Evolutionary conservation across 2,329 filamentous ascomycete genomes (phyloP), one percentile per base, ranked within the genome.

Genomic region (Penicillium palitans): DNA sequence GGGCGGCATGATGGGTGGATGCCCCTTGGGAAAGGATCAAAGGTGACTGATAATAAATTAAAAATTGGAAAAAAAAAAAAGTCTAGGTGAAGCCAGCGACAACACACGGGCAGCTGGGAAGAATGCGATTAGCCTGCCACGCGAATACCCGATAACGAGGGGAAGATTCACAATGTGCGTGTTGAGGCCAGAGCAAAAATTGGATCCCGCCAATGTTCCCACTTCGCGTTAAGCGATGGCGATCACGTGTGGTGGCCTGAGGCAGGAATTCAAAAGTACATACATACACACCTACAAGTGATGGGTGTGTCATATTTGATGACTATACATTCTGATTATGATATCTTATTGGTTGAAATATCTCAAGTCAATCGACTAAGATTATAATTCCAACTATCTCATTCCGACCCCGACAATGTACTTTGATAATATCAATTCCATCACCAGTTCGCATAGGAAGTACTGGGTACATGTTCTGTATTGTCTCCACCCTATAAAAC

Each of bases 1-100:
- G 77, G 95, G 95, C 83, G 95, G 91, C 95, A 93, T 89, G 75
- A 72, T 86, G 78, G 78, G 73, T 70, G 70, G 62, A 67, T 69
- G 66, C 67, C 68, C 70, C 66, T 68, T 67, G 62, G 63, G 57
- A 62, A 59, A 60, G 56, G 61, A 59, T 61, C 50, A 54, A 54
- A 54, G 50, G n/a, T 42, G 25, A 35, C 41, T 62, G 46, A 47
- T 45, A 57, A 41, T 48, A 55, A 54, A 45, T 45, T 49, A 41
- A 55, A 54, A 55, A 49, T 50, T 37, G 42, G 42, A 59, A 41
- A 19, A 52, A 37, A 53, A 48, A 24, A 56, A 44, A 31, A 12
- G 39, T 52, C 31, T 57, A 40, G 52, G 31, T 33, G 33, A 53
- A 35, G 52, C 61, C 61, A 61, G 60, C 55, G 67, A 64, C 57